Evolutionary conservation across 495 filamentous ascomycete species (phyloP).

Genomic region (Durotheca rogersii): DNA sequence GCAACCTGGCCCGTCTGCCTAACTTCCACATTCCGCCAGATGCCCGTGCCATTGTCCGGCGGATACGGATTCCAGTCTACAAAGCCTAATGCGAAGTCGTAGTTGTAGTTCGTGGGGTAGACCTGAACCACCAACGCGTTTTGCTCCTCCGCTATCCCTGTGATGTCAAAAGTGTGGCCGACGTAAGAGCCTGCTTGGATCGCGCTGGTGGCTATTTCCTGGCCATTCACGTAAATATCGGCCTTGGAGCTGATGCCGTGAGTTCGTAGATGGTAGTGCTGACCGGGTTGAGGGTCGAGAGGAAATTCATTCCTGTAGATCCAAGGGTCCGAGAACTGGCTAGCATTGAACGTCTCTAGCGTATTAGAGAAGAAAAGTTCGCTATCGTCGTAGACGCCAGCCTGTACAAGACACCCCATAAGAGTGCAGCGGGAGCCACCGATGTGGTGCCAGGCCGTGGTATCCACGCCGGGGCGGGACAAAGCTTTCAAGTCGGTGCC

Average conservation of each 20-base stretch:
- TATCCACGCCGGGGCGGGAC: slow-evolving; percentile 50
- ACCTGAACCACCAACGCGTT: slow-evolving; percentile 58
- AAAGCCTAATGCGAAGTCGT: slow-evolving; percentile 61
- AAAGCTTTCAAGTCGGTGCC: slow-evolving; percentile 42
- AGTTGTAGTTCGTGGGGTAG: slow-evolving; percentile 59
- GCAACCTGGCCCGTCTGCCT: slow-evolving; percentile 57
- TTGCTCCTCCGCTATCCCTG: slow-evolving; percentile 35
- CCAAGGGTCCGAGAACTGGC: slow-evolving; percentile 58
- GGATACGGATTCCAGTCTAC: slow-evolving; percentile 69
- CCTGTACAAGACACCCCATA: slow-evolving; percentile 58
- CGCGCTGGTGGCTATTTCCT: slow-evolving; percentile 47
- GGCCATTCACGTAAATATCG: slow-evolving; percentile 63
- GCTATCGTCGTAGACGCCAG: slow-evolving; percentile 55
- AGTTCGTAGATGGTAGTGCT: slow-evolving; percentile 56
- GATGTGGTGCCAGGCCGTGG: slow-evolving; percentile 56
- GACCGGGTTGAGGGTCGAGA: slow-evolving; percentile 37
- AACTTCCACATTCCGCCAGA: slow-evolving; percentile 63
- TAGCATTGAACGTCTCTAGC: slow-evolving; percentile 45
- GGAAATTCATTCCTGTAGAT: slow-evolving; percentile 60
- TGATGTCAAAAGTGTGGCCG: slow-evolving; percentile 58
- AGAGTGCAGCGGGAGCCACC: slow-evolving; percentile 52
- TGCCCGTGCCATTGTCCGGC: slow-evolving; percentile 56
- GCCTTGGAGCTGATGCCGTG: slow-evolving; percentile 62
- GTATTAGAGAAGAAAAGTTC: slow-evolving; percentile 60
- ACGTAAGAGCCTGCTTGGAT: slow-evolving; percentile 59